Evolutionary conservation across 2,329 filamentous ascomycete genomes (phyloP), one percentile per base, ranked within the genome.

Genomic region (Aspergillus sp.): DNA sequence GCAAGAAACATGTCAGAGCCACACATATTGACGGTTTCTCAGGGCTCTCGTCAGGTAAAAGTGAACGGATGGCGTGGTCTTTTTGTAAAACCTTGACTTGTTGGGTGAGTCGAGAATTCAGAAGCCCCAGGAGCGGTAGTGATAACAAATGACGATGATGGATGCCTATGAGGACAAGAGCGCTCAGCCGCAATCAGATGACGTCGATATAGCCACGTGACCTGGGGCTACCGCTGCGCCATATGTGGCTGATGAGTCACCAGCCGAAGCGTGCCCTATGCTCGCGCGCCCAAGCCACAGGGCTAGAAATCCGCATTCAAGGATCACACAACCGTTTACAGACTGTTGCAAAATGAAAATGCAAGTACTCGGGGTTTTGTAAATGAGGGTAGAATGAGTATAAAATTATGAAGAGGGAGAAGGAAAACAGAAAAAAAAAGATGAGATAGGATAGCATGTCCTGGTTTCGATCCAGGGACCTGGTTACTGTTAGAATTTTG

Each of bases 1-100:
- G 82, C 85, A 68, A 88, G 78, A 70, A 88, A 87, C 67, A 86
- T 80, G 76, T 88, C 86, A 69, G 83, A 82, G 72, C 84, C 79
- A 74, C 85, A 87, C 85, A 87, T 87, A 54, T 47, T 54, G 25
- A 41, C 28, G 46, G 51, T 56, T 31, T 34, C 13, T 13, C 34
- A 5, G 28, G 41, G 15, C 3, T 50, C 11, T 50, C 8, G 41
- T 6, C 22, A 25, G 11, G 19, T 31, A 11, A 45, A 46, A 25
- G 34, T 47, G 46, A 11, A 22, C 2, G 19, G 15, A 28, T 15
- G 25, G n/a, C 46, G 15, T 15, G 13, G 34, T 5, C 2, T 41
- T 15, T 41, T 11, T 41, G 34, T 28, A 41, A 41, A 15, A 6
- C 34, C 9, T 41, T 6, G 34, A 15, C 31, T 34, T 38, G n/a